Evolutionary conservation across 352 stramenopile genomes (phyloP).

Genomic region (Aphanomyces euteiches): DNA sequence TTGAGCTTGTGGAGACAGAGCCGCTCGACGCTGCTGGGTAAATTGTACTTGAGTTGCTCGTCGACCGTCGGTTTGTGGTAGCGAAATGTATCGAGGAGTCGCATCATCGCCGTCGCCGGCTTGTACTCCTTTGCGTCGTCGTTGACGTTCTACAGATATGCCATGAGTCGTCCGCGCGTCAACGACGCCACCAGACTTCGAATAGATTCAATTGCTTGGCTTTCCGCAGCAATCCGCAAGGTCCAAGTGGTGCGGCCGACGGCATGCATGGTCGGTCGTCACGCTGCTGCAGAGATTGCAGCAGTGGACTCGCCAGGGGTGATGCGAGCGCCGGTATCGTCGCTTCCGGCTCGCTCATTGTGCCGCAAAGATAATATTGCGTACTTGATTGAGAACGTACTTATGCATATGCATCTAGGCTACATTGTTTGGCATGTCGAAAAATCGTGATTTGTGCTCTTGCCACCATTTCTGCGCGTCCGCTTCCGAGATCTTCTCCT

Average conservation of each 20-base stretch:
- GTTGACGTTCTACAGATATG: slow-evolving; percentile 54
- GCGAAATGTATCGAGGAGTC: slow-evolving; percentile 74
- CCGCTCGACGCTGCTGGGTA: slow-evolving; percentile 66
- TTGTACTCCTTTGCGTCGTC: slow-evolving; percentile 65
- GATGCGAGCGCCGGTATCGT: too few relatives aligned
- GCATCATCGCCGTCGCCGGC: slow-evolving; percentile 72
- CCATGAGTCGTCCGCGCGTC: background rate
- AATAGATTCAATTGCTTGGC: slow-evolving; percentile 17
- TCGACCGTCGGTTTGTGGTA: slow-evolving; percentile 79
- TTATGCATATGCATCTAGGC: background rate
- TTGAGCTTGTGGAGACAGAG: slow-evolving; percentile 71
- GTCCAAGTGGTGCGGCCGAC: background rate
- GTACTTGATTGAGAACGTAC: background rate
- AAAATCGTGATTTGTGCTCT: slow-evolving; percentile 67
- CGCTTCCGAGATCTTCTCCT: slow-evolving; percentile 72
- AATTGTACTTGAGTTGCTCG: slow-evolving; percentile 62
- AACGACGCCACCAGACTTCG: background rate
- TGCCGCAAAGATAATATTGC: too few relatives aligned
- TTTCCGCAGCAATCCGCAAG: slow-evolving; percentile 2
- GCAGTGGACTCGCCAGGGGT: background rate
- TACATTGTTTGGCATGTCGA: slow-evolving; percentile 18
- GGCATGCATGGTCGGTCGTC: background rate
- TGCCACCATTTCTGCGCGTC: slow-evolving; percentile 71
- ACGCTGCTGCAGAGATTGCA: background rate
- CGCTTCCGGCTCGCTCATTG: too few relatives aligned